Percentiles rank a stretch among this genome's conserved stretches.
Conservation (phyloP, 164 flowering plant genomes). For the Chimonanthus salicifolius region DNA sequence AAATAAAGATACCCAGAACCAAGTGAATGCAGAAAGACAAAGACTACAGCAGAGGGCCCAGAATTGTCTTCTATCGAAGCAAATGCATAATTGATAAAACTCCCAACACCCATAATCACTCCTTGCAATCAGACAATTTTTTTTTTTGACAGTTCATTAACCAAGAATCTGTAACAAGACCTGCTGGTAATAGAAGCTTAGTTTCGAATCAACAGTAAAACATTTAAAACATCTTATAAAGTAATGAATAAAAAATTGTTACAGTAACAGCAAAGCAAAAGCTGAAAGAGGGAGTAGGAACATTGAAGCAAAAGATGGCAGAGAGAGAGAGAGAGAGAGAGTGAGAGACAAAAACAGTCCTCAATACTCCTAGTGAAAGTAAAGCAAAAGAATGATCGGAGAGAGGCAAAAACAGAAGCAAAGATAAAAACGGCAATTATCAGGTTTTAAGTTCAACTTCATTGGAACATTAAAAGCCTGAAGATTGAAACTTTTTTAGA, state of each 20-base stretch:
- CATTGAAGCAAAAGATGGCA: neutral
- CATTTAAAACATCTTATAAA: neutral
- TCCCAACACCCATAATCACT: neutral
- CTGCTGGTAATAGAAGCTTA: neutral
- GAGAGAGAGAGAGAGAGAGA: neutral
- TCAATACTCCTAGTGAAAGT: neutral
- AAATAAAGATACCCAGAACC: neutral
- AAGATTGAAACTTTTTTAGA: no score
- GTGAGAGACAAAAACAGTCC: neutral
- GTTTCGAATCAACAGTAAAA: no score
- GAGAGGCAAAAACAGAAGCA: neutral
- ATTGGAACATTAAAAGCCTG: no score
- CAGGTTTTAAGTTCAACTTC: no score
- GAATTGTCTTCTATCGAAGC: neutral
- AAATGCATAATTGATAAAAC: neutral
- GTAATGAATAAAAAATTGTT: neutral
- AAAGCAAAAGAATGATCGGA: neutral
- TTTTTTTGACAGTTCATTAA: neutral
- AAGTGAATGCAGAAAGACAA: neutral
- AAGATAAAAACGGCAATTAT: neutral
- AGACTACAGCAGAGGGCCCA: neutral
- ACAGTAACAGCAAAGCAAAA: neutral
- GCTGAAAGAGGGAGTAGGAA: neutral
- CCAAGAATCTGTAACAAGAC: slow-evolving; percentile 3
- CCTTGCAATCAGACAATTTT: neutral